Evolutionary conservation across 805 yeast species (phyloP).

Genomic region (Kodamaea fukazawae): DNA sequence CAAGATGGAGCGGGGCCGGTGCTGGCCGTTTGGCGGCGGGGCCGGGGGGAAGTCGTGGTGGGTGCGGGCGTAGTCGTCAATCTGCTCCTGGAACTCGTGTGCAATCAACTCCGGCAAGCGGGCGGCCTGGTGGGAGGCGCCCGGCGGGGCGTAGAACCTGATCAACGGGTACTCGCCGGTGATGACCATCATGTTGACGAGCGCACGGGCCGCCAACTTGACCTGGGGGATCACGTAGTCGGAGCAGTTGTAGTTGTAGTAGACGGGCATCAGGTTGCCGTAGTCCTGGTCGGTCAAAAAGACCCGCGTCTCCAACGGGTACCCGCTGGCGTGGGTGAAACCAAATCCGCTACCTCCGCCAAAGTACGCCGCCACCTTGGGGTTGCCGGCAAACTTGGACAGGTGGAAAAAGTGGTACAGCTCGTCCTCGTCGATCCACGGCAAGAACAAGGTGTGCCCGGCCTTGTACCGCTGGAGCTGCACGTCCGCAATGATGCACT

Average conservation of each 20-base stretch:
- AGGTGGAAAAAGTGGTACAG: constrained; percentile 19
- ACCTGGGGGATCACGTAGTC: constrained; percentile 61
- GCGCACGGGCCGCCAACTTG: constrained; percentile 54
- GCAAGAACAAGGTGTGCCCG: constrained; percentile 72
- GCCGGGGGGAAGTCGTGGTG: constrained; percentile 66
- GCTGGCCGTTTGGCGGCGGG: constrained; percentile 24
- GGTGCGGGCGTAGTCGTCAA: constrained; percentile 73
- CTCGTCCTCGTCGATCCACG: constrained; percentile 30
- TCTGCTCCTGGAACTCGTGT: constrained; percentile 58
- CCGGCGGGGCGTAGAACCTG: constrained; percentile 60
- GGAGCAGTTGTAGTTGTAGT: constrained; percentile 62
- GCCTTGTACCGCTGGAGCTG: constrained; percentile 69
- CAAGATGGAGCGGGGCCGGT: constrained; percentile 67
- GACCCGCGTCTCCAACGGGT: constrained; percentile 66
- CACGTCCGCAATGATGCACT: constrained; percentile 76
- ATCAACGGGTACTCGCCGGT: constrained; percentile 89
- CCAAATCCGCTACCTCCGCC: constrained; percentile 27
- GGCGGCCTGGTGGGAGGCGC: constrained; percentile 52
- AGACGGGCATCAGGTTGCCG: constrained; percentile 63
- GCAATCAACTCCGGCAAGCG: constrained; percentile 71
- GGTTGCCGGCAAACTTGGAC: constrained; percentile 27
- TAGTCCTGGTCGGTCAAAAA: constrained; percentile 60
- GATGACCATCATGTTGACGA: constrained; percentile 69
- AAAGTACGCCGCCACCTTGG: constrained; percentile 30
- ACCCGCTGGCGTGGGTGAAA: constrained; percentile 39